Evolutionary conservation across 768 basidiomycete genomes (phyloP).

Genomic region (Boletellus emodensis): DNA sequence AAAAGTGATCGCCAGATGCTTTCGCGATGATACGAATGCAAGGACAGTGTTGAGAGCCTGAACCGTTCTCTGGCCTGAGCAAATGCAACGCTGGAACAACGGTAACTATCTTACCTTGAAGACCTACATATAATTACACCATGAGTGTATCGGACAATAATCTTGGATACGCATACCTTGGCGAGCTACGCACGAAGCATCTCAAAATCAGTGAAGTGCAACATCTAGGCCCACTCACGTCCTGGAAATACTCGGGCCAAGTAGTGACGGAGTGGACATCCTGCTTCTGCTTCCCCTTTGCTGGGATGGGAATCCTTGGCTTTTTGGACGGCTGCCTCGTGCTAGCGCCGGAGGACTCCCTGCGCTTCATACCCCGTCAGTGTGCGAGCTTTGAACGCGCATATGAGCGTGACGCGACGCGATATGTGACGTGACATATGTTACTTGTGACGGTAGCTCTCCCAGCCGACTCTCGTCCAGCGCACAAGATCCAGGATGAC

Average conservation of each 20-base stretch:
- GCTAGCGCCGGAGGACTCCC: neutral
- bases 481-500: neutral
- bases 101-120: constrained; percentile 35
- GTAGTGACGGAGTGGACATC: constrained; percentile 1
- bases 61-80: neutral
- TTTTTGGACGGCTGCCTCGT: constrained; percentile 11
- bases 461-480: neutral
- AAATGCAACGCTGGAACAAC: neutral
- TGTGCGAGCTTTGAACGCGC: neutral
- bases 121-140: constrained; percentile 28
- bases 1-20: constrained; percentile 78
- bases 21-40: constrained; percentile 79
- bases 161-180: constrained; percentile 42
- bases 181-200: constrained; percentile 40
- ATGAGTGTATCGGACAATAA: neutral
- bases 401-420: constrained; percentile 18
- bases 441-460: neutral
- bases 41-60: constrained; percentile 88
- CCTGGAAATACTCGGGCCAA: constrained; percentile 67
- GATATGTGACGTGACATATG: constrained; percentile 18
- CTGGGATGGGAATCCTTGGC: constrained; percentile 6
- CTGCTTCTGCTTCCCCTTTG: constrained; percentile 20
- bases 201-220: neutral
- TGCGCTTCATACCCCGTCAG: constrained; percentile 14
- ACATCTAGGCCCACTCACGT: constrained; percentile 27